Evolutionary conservation across 2,329 filamentous ascomycete species (phyloP).

Genomic region (Cercospora brassicicola): DNA sequence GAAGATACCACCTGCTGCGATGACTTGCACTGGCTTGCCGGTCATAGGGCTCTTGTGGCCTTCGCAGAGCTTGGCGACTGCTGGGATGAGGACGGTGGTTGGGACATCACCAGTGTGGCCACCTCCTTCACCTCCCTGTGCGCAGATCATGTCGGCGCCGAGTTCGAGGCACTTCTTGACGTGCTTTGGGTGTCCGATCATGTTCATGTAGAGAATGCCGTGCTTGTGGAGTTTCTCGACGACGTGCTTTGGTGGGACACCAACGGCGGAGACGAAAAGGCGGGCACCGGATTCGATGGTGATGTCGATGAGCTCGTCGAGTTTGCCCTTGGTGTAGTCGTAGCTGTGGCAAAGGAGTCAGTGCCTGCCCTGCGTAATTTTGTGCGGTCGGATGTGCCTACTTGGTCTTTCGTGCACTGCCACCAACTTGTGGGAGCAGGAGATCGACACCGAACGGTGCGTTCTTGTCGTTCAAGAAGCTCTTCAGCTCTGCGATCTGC

Average conservation of each 20-base stretch:
- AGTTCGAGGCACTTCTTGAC: slow-evolving; percentile 92
- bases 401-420: slow-evolving; percentile 93
- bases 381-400: slow-evolving; percentile 40
- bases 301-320: slow-evolving; percentile 83
- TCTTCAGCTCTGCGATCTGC: slow-evolving; percentile 92
- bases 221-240: slow-evolving; percentile 86
- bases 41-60: slow-evolving; percentile 84
- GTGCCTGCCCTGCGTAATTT: not conserved
- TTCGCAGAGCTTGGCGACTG: slow-evolving; percentile 78
- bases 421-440: slow-evolving; percentile 89
- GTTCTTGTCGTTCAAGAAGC: slow-evolving; percentile 81
- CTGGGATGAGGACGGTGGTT: slow-evolving; percentile 87
- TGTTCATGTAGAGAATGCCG: slow-evolving; percentile 98
- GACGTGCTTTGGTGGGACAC: slow-evolving; percentile 82
- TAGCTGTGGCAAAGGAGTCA: slow-evolving; percentile 61
- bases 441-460: slow-evolving; percentile 94
- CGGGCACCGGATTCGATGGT: slow-evolving; percentile 88
- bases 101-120: slow-evolving; percentile 79
- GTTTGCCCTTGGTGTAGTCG: slow-evolving; percentile 99
- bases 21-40: slow-evolving; percentile 81
- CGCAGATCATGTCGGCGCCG: slow-evolving; percentile 94
- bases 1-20: slow-evolving; percentile 91
- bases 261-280: slow-evolving; percentile 95
- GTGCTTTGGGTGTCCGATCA: slow-evolving; percentile 99
- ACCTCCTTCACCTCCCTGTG: slow-evolving; percentile 95